Percentiles rank a stretch among this genome's conserved stretches.
These are phyloP conservation scores for Sorghum bicolor DNA, from an alignment of 176 grass and related monocot genomes.

Conservation along the genomic window Sorghum_bicolor_NCBIv3 NC_012873.2:57430501-57431000, in stretches of 20 bases:
- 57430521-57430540: background rate
- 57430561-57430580: background rate
- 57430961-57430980: conserved; percentile 8
- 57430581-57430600: background rate
- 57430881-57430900: background rate
- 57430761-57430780: conserved; percentile 4
- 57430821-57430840: background rate
- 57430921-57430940: background rate
- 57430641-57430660: background rate
- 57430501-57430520: background rate
- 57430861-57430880: background rate
- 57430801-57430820: background rate
- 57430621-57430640: background rate
- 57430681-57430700: background rate
- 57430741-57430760: background rate
- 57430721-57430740: background rate
- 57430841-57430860: background rate
- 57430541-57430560: background rate
- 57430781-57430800: background rate
- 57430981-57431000: background rate
- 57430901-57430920: background rate
- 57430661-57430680: background rate
- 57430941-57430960: background rate
- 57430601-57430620: background rate
- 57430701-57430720: background rate